Conservation (phyloP, 106 monocot species). For the Dioscorea dumetorum region DNA sequence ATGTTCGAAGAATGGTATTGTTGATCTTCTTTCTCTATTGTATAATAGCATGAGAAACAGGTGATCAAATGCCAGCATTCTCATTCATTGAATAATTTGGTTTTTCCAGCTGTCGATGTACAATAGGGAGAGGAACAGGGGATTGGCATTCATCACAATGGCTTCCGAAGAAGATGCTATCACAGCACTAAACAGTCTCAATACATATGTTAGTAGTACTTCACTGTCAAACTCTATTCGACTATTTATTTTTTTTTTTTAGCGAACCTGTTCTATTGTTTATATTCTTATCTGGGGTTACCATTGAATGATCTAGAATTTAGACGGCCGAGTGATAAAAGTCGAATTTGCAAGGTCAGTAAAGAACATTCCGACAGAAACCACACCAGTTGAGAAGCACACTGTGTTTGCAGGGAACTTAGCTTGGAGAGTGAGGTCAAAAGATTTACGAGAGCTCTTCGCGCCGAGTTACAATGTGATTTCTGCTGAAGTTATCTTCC, state of each 20-base stretch:
- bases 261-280: background rate
- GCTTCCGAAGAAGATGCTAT: constrained; percentile 69
- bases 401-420: constrained; percentile 79
- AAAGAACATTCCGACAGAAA: constrained; percentile 36
- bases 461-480: constrained; percentile 28
- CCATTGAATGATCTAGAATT: constrained; percentile 27
- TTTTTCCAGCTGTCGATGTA: constrained; percentile 69
- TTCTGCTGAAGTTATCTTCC: constrained; percentile 67
- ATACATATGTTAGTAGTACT: constrained; percentile 50
- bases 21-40: too few relatives aligned
- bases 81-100: background rate
- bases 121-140: constrained; percentile 60
- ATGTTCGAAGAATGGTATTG: too few relatives aligned
- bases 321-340: constrained; percentile 56
- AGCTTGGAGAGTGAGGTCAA: constrained; percentile 40
- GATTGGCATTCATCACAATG: constrained; percentile 87
- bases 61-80: too few relatives aligned
- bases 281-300: background rate
- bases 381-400: constrained; percentile 16
- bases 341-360: constrained; percentile 46
- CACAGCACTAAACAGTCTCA: constrained; percentile 42
- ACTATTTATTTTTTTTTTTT: too few relatives aligned
- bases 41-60: too few relatives aligned
- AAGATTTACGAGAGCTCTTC: constrained; percentile 65
- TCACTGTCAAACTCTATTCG: too few relatives aligned